Evolutionary conservation across 2,329 filamentous ascomycete genomes (phyloP).

Genomic region (Pseudogymnoascus sp.): DNA sequence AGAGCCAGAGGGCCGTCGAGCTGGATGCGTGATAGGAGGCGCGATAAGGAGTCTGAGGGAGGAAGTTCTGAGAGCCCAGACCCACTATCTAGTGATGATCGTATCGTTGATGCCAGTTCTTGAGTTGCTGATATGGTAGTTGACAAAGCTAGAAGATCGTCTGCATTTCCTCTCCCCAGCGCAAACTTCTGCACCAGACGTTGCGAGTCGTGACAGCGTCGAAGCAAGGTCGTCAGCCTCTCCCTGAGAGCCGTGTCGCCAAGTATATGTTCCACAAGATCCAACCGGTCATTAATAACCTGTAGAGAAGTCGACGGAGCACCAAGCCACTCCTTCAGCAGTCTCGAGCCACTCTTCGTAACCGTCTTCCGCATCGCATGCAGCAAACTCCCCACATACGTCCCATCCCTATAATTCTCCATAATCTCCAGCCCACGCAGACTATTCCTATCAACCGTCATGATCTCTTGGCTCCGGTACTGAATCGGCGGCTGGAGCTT

Average conservation of each 20-base stretch:
- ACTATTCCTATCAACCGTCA: conserved; percentile 89
- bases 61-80: neutral
- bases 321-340: conserved; percentile 47
- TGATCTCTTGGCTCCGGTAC: conserved; percentile 64
- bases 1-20: conserved; percentile 60
- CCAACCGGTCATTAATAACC: conserved; percentile 69
- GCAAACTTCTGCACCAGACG: conserved; percentile 91
- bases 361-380: conserved; percentile 85
- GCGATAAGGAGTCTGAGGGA: conserved; percentile 32
- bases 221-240: conserved; percentile 57
- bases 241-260: conserved; percentile 60
- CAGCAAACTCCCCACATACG: conserved; percentile 73
- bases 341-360: conserved; percentile 80
- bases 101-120: conserved; percentile 49
- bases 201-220: conserved; percentile 74
- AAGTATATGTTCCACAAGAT: conserved; percentile 72
- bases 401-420: conserved; percentile 72
- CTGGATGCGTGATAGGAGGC: conserved; percentile 50
- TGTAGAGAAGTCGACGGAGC: conserved; percentile 81
- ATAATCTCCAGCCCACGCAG: conserved; percentile 84
- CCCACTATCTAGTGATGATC: conserved; percentile 15
- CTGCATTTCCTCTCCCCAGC: conserved; percentile 80
- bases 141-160: conserved; percentile 78
- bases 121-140: conserved; percentile 70
- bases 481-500: conserved; percentile 77